Evolutionary conservation across 305 asterid genomes (phyloP), one percentile per base, ranked within the genome.

Genomic region (Ajuga reptans): DNA sequence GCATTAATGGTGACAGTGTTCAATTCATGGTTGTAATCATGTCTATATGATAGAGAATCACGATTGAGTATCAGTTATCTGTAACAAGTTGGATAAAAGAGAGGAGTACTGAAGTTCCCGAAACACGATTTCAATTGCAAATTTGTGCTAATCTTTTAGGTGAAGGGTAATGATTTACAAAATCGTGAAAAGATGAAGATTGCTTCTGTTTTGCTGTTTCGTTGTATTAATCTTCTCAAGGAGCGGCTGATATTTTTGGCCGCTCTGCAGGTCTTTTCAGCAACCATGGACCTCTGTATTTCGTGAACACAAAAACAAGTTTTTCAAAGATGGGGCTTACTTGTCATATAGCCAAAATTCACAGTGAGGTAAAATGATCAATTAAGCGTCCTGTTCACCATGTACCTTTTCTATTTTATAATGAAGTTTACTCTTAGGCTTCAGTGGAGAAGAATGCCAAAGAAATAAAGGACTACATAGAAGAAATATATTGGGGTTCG

Each of bases 281-380:
- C 89, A 93, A 93, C 79, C 99, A 93, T 45, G 96, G 97, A 60
- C 96, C 99, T 47, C 94, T 93, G 64, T 93, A 93, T 77, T 90
- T 93, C 56, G 84, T 85, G 75, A 81, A 72, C 80, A 87, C 90
- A 7, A 93, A 90, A 83, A 83, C 94, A 29, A 76, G 87, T 79
- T 86, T 93, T 76, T 84, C 83, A 10, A 93, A 88, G 86, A 80
- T 90, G 91, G 98, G 98, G 46, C 93, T 93, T 65, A 80, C 92
- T 36, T 93, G 95, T 78, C 98, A 89, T 77, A 93, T 93, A 58
- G 99, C 96, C 79, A 90, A 89, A 78, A 93, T 93, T 78, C 97
- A 87, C 81, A 93, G 97, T 9, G 97, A 93, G 97, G 99, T 89
- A 84, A 31, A 3, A 4, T 51, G 51, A 50, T 43, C 54, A 14